These are phyloP conservation scores for Endoconidiophora laricicola DNA, from an alignment of 2,329 filamentous ascomycete species.

Conservation along the genomic window DNA sequence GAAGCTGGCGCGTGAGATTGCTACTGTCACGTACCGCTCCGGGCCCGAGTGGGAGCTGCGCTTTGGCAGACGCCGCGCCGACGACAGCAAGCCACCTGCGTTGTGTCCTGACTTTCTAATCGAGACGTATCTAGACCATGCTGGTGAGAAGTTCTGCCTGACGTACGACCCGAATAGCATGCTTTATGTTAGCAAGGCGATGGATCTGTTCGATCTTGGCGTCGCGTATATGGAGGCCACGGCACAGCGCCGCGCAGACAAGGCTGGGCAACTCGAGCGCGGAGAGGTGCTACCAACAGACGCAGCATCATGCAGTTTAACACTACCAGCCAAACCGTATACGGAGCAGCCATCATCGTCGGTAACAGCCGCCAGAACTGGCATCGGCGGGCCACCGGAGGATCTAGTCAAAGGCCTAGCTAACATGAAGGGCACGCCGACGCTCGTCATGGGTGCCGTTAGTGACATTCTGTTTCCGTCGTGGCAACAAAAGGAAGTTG, in stretches of 20 bases:
- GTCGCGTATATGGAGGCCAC: slow-evolving; percentile 49
- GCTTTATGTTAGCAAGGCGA: slow-evolving; percentile 93
- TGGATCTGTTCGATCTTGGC: slow-evolving; percentile 94
- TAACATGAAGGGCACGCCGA: slow-evolving; percentile 56
- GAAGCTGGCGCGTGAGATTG: slow-evolving; percentile 95
- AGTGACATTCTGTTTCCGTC: slow-evolving; percentile 95
- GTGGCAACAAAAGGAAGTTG: slow-evolving; percentile 94
- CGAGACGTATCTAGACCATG: slow-evolving; percentile 95
- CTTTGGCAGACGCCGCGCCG: slow-evolving; percentile 75
- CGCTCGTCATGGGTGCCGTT: slow-evolving; percentile 81
- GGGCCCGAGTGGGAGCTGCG: slow-evolving; percentile 96
- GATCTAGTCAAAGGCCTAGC: slow-evolving; percentile 67
- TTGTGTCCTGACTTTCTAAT: slow-evolving; percentile 96
- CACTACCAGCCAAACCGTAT: slow-evolving; percentile 68
- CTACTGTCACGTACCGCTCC: slow-evolving; percentile 90
- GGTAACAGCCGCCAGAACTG: slow-evolving; percentile 21
- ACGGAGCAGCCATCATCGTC: slow-evolving; percentile 53
- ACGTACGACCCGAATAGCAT: slow-evolving; percentile 94
- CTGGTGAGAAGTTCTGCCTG: slow-evolving; percentile 93
- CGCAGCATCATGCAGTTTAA: slow-evolving; percentile 49
- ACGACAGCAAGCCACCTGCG: slow-evolving; percentile 71
- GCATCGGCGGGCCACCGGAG: slow-evolving; percentile 40
- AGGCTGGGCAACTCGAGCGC: slow-evolving; percentile 39
- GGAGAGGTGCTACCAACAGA: slow-evolving; percentile 32
- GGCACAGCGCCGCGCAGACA: slow-evolving; percentile 41